Evolutionary conservation across 805 yeast genomes (phyloP).

Genomic region (Candida ulmi): DNA sequence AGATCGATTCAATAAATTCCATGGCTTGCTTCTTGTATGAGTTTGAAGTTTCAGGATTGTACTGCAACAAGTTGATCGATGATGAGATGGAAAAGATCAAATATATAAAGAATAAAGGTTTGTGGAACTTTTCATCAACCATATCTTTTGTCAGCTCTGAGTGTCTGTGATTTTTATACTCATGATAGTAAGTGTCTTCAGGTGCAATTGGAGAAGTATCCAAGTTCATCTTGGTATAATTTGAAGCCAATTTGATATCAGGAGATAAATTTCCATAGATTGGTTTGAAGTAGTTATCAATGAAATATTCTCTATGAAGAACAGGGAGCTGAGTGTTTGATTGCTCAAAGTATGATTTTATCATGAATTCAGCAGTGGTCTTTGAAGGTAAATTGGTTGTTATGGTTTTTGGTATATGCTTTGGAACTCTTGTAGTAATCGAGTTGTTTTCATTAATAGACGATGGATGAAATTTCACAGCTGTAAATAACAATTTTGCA

Average conservation of each 20-base stretch:
- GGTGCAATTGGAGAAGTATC: constrained; percentile 21
- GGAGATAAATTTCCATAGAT: constrained; percentile 66
- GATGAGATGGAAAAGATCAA: constrained; percentile 78
- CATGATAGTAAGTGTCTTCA: constrained; percentile 42
- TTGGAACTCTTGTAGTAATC: constrained; percentile 22
- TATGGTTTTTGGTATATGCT: constrained; percentile 16
- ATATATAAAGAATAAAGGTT: constrained; percentile 64
- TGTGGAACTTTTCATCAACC: constrained; percentile 44
- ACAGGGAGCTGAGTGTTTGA: constrained; percentile 82
- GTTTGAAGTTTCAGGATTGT: constrained; percentile 60
- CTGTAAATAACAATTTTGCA: constrained; percentile 73
- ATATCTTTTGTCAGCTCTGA: constrained; percentile 24
- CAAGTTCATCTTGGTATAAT: constrained; percentile 42
- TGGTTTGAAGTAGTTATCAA: constrained; percentile 64
- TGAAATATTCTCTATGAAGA: constrained; percentile 73
- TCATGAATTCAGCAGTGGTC: constrained; percentile 57
- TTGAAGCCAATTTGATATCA: constrained; percentile 52
- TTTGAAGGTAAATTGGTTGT: constrained; percentile 60
- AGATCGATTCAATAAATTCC: constrained; percentile 50
- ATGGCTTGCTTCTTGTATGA: constrained; percentile 66
- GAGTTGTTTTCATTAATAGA: constrained; percentile 23
- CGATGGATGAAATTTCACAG: constrained; percentile 52
- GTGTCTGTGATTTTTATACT: constrained; percentile 26
- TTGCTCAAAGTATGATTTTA: constrained; percentile 67
- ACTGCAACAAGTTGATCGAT: constrained; percentile 63